Base-by-base conservation (phyloP, 306 rosid genomes). In the Crataegus laevigata region DNA sequence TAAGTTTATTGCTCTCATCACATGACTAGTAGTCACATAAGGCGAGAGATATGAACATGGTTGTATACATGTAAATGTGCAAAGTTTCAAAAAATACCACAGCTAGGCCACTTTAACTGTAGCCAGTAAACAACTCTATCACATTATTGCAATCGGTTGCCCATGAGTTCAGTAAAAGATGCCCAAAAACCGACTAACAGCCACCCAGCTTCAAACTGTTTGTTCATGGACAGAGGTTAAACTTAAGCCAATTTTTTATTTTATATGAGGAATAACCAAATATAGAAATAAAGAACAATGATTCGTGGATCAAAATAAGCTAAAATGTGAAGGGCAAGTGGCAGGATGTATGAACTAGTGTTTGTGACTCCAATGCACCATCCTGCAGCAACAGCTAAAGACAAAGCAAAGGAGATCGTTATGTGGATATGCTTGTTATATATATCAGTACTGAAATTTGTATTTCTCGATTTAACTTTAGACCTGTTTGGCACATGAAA, bases 321-420 rank as follows among this genome's bases (percentile, higher is more conserved):
- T 80, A 47, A 77, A 43, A 68, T 76, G 26, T 51, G 66, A 57
- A 64, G 67, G 68, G 51, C 72, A 52, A 68, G 77, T 66, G 81
- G 80, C 59, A 68, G 75, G 62, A 57, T 68, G 73, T 25, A 21
- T 22, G 59, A 71, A 66, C 55, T 47, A 47, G 25, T 65, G 65
- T 75, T 43, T 38, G 75, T 58, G 72, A 71, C 51, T 50, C 73
- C 79, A 63, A 69, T 57, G 65, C 72, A 28, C 45, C 77, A 71
- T 54, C 81, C 42, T 54, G 29, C 66, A 77, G 75, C 69, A 73
- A 82, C 80, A 76, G 77, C 86, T 59, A 80, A 81, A 69, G 82
- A 84, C 85, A 82, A 78, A 68, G 61, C 36, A 77, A 67, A 82
- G 42, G 42, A 65, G 80, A 76, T 88, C 83, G 71, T 30, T 73